These are phyloP conservation scores for Chlorella sp. DNA, from an alignment of 139 green algal species.

Conservation along the genomic window DNA sequence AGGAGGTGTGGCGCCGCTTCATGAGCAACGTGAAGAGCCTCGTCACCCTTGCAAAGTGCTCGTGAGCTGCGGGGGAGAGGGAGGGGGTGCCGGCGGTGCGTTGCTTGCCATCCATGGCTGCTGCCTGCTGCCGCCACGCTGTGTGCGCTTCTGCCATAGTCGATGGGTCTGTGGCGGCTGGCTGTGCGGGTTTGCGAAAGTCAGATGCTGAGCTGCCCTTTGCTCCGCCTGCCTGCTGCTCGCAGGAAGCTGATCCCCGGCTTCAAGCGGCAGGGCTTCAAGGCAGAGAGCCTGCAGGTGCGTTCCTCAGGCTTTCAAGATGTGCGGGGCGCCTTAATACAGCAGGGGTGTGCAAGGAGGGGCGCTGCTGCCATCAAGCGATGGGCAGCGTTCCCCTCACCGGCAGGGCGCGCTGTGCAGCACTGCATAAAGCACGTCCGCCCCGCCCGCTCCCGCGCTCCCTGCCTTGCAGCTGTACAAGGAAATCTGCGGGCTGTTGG, in stretches of 20 bases:
- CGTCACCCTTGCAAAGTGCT: slow-evolving; percentile 45
- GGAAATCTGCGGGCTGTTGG: slow-evolving; percentile 36
- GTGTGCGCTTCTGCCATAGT: background rate
- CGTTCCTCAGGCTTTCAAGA: no score
- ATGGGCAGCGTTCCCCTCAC: no score
- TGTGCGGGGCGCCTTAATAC: no score
- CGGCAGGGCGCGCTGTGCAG: no score
- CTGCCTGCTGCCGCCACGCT: no score
- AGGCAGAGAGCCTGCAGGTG: slow-evolving; percentile 18
- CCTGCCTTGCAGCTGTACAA: slow-evolving; percentile 27
- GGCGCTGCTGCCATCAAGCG: no score
- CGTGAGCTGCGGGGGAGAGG: background rate
- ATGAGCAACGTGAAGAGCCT: slow-evolving; percentile 50
- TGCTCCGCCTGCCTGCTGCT: background rate
- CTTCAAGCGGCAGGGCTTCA: background rate
- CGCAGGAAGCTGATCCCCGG: slow-evolving; percentile 27
- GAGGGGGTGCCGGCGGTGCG: background rate
- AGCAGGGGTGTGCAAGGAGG: no score
- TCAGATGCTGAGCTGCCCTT: background rate
- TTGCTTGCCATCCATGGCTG: no score
- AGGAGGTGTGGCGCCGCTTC: slow-evolving; percentile 41
- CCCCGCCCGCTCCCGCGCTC: no score
- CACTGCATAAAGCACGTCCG: no score
- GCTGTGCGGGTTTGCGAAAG: no score
- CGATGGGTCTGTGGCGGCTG: no score